phyloP scores from a whole-genome alignment of 345 rosid genomes.

The Populus davidiana region DNA sequence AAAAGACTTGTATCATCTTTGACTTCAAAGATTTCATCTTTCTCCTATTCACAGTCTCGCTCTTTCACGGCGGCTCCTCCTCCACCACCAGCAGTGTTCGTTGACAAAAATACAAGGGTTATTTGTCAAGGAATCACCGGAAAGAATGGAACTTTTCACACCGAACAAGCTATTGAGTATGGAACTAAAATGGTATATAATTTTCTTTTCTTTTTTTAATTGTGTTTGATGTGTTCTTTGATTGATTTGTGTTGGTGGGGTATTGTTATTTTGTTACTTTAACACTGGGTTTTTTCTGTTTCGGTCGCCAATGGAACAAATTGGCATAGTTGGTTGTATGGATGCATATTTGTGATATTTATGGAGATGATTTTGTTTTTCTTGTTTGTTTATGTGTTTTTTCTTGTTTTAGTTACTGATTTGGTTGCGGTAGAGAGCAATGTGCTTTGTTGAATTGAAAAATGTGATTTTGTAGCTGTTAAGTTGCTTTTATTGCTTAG shows the following conservation, averaged over 20 bases:
- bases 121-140: conserved; percentile 98
- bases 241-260: not conserved
- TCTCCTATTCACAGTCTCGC: conserved; percentile 33
- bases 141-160: conserved; percentile 87
- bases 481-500: too few relatives aligned
- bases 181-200: conserved; percentile 86
- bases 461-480: too few relatives aligned
- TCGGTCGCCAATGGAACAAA: not conserved
- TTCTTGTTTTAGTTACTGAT: not conserved
- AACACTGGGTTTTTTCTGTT: not conserved
- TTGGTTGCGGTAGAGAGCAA: too few relatives aligned
- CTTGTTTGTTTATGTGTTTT: not conserved
- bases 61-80: conserved; percentile 52
- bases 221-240: not conserved
- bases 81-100: conserved; percentile 78
- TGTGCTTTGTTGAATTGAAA: not conserved
- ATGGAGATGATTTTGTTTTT: not conserved
- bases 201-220: not conserved
- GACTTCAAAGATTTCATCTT: conserved; percentile 14
- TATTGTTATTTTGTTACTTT: not conserved
- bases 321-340: not conserved
- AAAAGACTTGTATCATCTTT: not conserved
- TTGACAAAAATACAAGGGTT: conserved; percentile 82
- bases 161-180: conserved; percentile 95
- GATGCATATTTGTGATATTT: not conserved